Evolutionary conservation across 148 eudicot species (phyloP).

Genomic region (Rhododendron vialii): DNA sequence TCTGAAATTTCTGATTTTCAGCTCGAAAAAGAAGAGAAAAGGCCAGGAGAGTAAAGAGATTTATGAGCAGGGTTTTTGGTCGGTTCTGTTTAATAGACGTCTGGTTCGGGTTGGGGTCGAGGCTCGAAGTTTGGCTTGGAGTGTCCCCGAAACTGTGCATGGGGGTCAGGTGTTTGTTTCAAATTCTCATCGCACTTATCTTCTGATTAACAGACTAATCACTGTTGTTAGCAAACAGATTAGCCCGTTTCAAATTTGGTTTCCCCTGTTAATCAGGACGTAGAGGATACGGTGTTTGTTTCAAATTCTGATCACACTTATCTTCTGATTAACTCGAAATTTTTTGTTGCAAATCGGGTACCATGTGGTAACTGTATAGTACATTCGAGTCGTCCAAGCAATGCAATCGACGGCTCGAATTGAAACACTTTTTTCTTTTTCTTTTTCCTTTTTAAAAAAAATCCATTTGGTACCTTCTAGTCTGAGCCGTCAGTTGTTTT

Average conservation of each 20-base stretch:
- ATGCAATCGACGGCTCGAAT: too few species aligned
- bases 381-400: too few species aligned
- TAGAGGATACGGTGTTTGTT: neutral
- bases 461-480: too few species aligned
- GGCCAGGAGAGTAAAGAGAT: neutral
- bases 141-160: conserved; percentile 1
- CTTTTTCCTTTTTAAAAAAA: too few species aligned
- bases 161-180: neutral
- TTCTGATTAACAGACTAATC: neutral
- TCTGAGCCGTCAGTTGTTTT: too few species aligned
- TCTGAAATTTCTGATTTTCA: neutral
- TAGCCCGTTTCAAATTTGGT: neutral
- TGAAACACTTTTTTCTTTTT: too few species aligned
- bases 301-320: neutral
- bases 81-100: neutral
- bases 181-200: neutral
- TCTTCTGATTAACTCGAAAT: neutral
- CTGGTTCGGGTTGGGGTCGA: neutral
- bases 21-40: neutral
- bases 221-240: neutral
- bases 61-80: neutral
- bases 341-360: too few species aligned
- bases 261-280: neutral
- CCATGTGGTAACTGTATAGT: too few species aligned
- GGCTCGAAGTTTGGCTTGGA: conserved; percentile 2